Base-by-base conservation (phyloP, 345 rosid species). In the Moringa oleifera region DNA sequence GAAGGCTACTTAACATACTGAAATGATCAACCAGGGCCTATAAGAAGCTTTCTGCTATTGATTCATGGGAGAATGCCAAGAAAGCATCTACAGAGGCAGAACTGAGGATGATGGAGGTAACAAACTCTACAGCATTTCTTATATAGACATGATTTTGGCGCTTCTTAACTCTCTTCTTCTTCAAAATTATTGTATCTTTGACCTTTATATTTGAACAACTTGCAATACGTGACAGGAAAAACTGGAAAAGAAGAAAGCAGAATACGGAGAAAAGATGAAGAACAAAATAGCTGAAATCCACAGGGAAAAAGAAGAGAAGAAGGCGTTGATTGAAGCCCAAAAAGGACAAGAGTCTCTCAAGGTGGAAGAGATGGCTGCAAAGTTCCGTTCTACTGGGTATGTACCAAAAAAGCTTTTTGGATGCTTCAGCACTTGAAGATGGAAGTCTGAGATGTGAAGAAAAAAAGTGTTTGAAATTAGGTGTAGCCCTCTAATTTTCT, bases 61-160 rank as follows among this genome's bases (percentile, higher is more conserved):
- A n/a, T 12, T 63, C 77, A 49, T 73, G 77, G 77, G 77, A 73
- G 58, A 68, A 68, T 55, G 68, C 62, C 63, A 73, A 73, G 51
- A 73, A 64, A 54, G 77, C 77, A 54, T 60, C 55, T 25, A 69
- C 64, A 0, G 77, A 73, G 64, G 77, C 77, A 33, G 77, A 73
- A 7, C 77, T 73, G 66, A 73, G 64, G 73, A 68, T 63, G 68
- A 73, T 73, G n/a, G 77, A 73, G 63, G 72, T 72, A 36, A n/a
- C 20, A 2, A 25, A 23, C 19, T 23, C 41, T 28, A 37, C 18
- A 33, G 6, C 51, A 20, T 18, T 16, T 10, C 23, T 2, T 41
- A 9, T 1, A 12, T 6, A 25, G 53, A 20, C 51, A 24, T 13
- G 23, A 9, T 56, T 56, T 20, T 4, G 51, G 9, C 15, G 6